Base-by-base conservation (phyloP, 176 grass and related monocot genomes). In the Avena atlantica region DNA sequence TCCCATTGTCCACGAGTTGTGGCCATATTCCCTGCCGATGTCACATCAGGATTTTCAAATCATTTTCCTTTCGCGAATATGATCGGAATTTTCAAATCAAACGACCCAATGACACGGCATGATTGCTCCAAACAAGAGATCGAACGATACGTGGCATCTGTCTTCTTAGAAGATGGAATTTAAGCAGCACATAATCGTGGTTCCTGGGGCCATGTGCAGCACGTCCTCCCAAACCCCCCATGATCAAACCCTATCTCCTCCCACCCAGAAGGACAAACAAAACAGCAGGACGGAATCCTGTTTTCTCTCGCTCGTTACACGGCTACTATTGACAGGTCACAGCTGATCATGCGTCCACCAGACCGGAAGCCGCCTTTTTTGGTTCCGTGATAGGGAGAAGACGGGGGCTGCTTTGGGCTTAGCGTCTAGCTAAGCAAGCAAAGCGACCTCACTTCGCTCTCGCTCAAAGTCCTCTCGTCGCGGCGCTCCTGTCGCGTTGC, bases 401-500 rank as follows among this genome's bases (percentile, higher is more conserved):
- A 31, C 56, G 76, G 45, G 14, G 50, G 5, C 6, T 1, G 57
- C 51, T 65, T 73, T 89, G 72, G 65, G n/a, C 16, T 78, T 17
- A 27, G n/a, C 42, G 66, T 62, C 27, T 57, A 56, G 63, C 40
- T 48, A 89, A 85, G 48, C 79, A 56, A 74, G 47, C 52, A 80
- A 47, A 74, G 47, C 52, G 85, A 87, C 71, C 29, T 47, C 27
- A 72, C 83, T 76, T 14, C 1, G 2, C 23, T 49, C 69, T 74
- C 70, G 40, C 14, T 12, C 12, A 1, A 1, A 74, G 71, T 8
- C 71, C 40, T 80, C 74, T 80, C 68, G 89, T 69, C 94, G 61
- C 53, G 24, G 78, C 11, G 12, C 69, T 24, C 66, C 76, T 91
- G 84, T 85, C 85, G 62, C 9, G 64, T 71, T 20, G 47, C 83